Base-by-base conservation (phyloP, 192 early-diverging fungal genomes). In the Backusella parvicylindrica region DNA sequence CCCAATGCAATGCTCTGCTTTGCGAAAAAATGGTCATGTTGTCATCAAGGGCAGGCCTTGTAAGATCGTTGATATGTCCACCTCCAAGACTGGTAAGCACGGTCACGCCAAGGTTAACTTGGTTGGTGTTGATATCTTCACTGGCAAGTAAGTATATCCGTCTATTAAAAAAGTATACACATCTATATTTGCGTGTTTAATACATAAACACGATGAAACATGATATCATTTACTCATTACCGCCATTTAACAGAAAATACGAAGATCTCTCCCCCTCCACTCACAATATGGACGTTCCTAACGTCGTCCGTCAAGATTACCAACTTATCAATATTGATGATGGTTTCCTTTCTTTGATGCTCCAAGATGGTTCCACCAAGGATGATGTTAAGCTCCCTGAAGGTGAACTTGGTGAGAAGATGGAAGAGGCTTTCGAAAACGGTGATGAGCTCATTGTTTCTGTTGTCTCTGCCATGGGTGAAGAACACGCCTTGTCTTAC, bases 61-160 rank as follows among this genome's bases (percentile, higher is more conserved):
- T 92, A 99, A 99, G 94, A 98, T 99, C 70, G 91, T 97, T 63
- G 96, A 98, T 82, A 99, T 99, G 95, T 96, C 96, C 70, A 99
- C 98, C 86, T 99, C 97, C 88, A 99, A 99, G 93, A 99, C 98
- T 78, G 98, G 98, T 82, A 99, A 99, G 96, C 98, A 99, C 95
- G 98, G 97, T 72, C 98, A 99, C 91, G 98, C 98, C 89, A 99
- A 99, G 95, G 98, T 99, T 77, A 89, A 98, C 89, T 82, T 97
- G 83, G 90, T 92, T 50, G 97, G 88, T 77, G 89, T 92, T 72
- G 97, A 99, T 84, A 97, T 99, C 89, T 99, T 99, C 88, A 99
- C 93, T 76, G 89, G 89, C 82, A 96, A 94, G 92, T 74, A 79
- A 74, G 77, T 78, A 60, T 60, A 28, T n/a, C n/a, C n/a, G n/a